Evolutionary conservation across 2,329 filamentous ascomycete genomes (phyloP), one percentile per base, ranked within the genome.

Genomic region (Claviceps capensis): DNA sequence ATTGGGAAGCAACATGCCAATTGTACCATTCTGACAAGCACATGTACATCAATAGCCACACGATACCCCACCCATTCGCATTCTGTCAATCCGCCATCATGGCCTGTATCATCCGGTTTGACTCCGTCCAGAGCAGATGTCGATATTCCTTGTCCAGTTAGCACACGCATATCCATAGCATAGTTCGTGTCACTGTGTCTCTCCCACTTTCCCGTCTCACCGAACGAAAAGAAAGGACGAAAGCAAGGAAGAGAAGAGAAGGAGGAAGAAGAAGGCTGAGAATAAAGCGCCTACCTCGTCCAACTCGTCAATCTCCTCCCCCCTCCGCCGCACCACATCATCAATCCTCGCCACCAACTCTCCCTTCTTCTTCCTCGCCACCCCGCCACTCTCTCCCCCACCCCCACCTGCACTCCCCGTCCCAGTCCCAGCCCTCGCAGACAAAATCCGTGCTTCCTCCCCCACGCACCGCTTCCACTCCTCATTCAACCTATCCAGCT

Each of bases 381-480:
- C 43, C 8, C 34, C 30, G 26, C 37, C 7, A 13, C 43, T 38
- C 17, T 45, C 47, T 4, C 8, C 26, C 8, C 1, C 26, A 30
- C 26, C 26, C 8, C 8, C 26, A 30, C 8, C 26, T 1, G 26
- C 26, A 30, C 26, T 30, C 19, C 19, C 14, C 7, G 5, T 22
- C 5, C 19, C 14, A 14, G 5, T 22, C 5, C 19, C 19, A 2
- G 53, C 30, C 37, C 62, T 30, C 42, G 53, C 52, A 11, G 51
- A 50, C 63, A 57, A 58, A 3, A 56, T 52, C n/a, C 58, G 50
- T 23, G 51, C 38, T 45, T 63, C 59, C 4, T 50, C 49, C 22
- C 30, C 44, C n/a, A 55, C 48, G 47, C 61, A 66, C 0, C 51
- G 53, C 22, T 62, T 56, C 63, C 59, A 67, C 23, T 66, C 57